These are phyloP conservation scores for Macrophomina phaseolina DNA, from an alignment of 2,329 filamentous ascomycete genomes.

Conservation along the genomic window DNA sequence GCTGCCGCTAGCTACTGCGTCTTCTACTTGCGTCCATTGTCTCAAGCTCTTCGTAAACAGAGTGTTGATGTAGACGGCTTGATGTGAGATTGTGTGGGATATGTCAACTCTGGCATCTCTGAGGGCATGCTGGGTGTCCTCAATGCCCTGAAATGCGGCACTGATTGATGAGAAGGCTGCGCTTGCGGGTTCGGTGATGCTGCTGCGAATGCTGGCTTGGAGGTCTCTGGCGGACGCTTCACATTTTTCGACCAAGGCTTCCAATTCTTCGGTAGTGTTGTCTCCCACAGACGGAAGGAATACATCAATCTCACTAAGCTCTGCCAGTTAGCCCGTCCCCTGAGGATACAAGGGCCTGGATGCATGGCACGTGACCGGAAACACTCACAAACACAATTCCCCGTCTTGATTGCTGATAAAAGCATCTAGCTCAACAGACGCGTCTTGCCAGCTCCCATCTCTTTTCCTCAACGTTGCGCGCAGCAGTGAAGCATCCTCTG, in stretches of 20 bases:
- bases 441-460: slow-evolving; percentile 6
- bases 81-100: neutral
- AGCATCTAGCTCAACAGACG: slow-evolving; percentile 4
- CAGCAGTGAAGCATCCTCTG: neutral
- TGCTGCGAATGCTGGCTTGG: neutral
- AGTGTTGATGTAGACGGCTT: slow-evolving; percentile 13
- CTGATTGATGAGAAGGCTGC: slow-evolving; percentile 9
- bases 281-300: neutral
- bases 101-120: slow-evolving; percentile 11
- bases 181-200: neutral
- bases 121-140: slow-evolving; percentile 2
- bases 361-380: neutral
- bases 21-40: slow-evolving; percentile 6
- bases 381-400: slow-evolving; percentile 9
- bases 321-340: neutral
- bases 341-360: no score
- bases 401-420: slow-evolving; percentile 18
- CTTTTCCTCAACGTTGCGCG: neutral
- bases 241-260: slow-evolving; percentile 5
- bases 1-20: slow-evolving; percentile 6
- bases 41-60: neutral
- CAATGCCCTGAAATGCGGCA: slow-evolving; percentile 4
- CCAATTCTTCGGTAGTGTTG: neutral
- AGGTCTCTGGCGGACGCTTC: slow-evolving; percentile 2
- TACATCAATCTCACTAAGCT: slow-evolving; percentile 4